Percentiles rank a stretch among this genome's conserved stretches.
These are phyloP conservation scores for Boletales sp. DNA, from an alignment of 768 basidiomycete species.

Conservation along the genomic window DNA sequence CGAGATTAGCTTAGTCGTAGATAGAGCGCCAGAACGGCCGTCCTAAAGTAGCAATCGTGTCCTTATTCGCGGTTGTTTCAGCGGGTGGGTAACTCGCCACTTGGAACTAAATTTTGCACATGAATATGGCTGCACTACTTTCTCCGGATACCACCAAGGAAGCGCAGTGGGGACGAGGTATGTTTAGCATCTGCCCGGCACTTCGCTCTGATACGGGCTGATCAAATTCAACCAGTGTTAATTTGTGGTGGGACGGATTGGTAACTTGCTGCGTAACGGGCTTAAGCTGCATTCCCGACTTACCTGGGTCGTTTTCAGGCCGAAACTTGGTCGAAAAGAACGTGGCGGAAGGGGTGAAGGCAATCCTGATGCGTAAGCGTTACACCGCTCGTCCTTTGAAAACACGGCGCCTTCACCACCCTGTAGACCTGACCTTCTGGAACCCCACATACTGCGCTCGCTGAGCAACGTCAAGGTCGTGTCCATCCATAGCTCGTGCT, in stretches of 20 bases:
- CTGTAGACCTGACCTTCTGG: constrained; percentile 71
- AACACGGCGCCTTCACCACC: constrained; percentile 1
- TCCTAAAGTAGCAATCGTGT: constrained; percentile 31
- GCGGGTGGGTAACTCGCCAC: constrained; percentile 8
- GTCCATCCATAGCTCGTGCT: constrained; percentile 74
- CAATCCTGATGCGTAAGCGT: constrained; percentile 34
- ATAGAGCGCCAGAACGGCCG: constrained; percentile 25
- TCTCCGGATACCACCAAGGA: constrained; percentile 25
- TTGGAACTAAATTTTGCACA: constrained; percentile 25
- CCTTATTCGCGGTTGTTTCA: constrained; percentile 5
- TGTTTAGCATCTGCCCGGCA: constrained; percentile 10
- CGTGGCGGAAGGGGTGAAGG: constrained; percentile 46
- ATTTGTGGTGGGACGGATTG: constrained; percentile 88
- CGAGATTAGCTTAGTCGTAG: constrained; percentile 14
- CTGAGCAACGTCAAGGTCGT: constrained; percentile 72
- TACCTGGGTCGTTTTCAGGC: constrained; percentile 42
- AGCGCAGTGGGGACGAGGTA: constrained; percentile 45
- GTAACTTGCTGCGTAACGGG: constrained; percentile 34
- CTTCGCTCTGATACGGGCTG: constrained; percentile 5
- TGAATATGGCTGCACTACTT: constrained; percentile 27
- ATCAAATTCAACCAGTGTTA: constrained; percentile 48
- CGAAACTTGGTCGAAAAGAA: constrained; percentile 74
- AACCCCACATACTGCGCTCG: constrained; percentile 88
- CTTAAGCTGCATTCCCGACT: constrained; percentile 1
- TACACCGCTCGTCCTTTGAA: background rate